Evolutionary conservation across 805 yeast genomes (phyloP).

Genomic region (Spathaspora sp.): DNA sequence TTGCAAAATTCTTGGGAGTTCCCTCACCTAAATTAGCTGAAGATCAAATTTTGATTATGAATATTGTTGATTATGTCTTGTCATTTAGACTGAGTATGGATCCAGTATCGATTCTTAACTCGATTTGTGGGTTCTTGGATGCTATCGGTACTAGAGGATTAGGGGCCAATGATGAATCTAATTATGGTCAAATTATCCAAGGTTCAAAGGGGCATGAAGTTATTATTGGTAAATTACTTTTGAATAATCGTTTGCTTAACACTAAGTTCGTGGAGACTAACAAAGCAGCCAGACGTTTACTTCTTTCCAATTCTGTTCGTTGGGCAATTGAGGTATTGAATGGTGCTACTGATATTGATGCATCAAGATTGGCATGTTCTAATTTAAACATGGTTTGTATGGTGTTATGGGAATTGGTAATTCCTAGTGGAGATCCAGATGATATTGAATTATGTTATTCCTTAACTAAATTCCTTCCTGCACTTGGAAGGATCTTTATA

Average conservation of each 20-base stretch:
- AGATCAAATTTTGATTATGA: conserved; percentile 64
- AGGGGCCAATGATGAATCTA: conserved; percentile 37
- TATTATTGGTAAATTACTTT: conserved; percentile 53
- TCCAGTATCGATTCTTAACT: conserved; percentile 36
- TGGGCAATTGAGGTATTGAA: conserved; percentile 59
- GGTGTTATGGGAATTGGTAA: conserved; percentile 29
- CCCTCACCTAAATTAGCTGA: conserved; percentile 45
- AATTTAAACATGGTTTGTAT: conserved; percentile 50
- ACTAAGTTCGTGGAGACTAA: conserved; percentile 25
- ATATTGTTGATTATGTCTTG: conserved; percentile 54
- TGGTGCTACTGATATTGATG: conserved; percentile 51
- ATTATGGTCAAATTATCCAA: neutral
- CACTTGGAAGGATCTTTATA: conserved; percentile 47
- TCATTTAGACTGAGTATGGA: conserved; percentile 38
- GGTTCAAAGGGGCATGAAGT: conserved; percentile 47
- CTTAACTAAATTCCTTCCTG: conserved; percentile 51
- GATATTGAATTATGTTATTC: conserved; percentile 43
- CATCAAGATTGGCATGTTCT: conserved; percentile 61
- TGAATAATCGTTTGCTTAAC: conserved; percentile 54
- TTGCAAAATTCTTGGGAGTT: conserved; percentile 43
- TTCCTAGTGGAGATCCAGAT: conserved; percentile 18
- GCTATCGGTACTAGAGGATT: conserved; percentile 57
- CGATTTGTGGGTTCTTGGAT: conserved; percentile 45
- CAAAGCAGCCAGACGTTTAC: conserved; percentile 24
- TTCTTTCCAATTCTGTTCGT: conserved; percentile 45